Base-by-base conservation (phyloP, 352 stramenopile genomes). In the Globisporangium camurandrum region DNA sequence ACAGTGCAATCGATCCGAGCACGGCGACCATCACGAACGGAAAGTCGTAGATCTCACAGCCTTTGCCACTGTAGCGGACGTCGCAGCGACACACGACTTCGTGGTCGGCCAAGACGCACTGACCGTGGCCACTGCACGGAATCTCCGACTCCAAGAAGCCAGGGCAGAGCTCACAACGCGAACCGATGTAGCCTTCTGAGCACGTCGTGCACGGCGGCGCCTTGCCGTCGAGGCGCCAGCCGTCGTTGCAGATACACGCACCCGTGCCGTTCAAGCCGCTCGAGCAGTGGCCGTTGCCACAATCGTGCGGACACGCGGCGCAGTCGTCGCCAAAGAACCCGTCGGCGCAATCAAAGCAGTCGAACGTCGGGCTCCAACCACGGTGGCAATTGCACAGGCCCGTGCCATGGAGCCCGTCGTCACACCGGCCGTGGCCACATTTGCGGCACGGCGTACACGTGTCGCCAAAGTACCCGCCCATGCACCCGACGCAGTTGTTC, bases 401-500 rank as follows among this genome's bases (percentile, higher is more conserved):
- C 26, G 77, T 70, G 17, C 84, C 84, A 14, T 69, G 67, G 23
- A 93, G 58, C 0, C 80, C 82, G 51, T 95, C 84, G 40, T 93
- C 79, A 50, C 84, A 95, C 14, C 76, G 64, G 4, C 82, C 82
- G 69, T 84, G 59, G 14, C 82, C 84, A 43, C 84, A 95, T 22
- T 86, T 83, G 9, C 79, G 78, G 52, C 84, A 95, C 9, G 65
- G 8, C 2, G 76, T 52, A 48, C 84, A 95, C 28, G 69, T 80
- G 42, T 83, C 65, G 8, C 84, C 66, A 48, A 72, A 95, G 52
- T 93, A 95, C 16, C 82, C 76, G 31, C 62, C 67, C 78, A 92
- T 92, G 49, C 84, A 95, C 8, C 82, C 80, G 37, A 93, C 84
- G 49, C 84, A 95, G 45, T 92, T 91, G 63, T 90, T 91, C 12